Base-by-base conservation (phyloP, 1,284 basidiomycete genomes). In the Ganoderma sinense region DNA sequence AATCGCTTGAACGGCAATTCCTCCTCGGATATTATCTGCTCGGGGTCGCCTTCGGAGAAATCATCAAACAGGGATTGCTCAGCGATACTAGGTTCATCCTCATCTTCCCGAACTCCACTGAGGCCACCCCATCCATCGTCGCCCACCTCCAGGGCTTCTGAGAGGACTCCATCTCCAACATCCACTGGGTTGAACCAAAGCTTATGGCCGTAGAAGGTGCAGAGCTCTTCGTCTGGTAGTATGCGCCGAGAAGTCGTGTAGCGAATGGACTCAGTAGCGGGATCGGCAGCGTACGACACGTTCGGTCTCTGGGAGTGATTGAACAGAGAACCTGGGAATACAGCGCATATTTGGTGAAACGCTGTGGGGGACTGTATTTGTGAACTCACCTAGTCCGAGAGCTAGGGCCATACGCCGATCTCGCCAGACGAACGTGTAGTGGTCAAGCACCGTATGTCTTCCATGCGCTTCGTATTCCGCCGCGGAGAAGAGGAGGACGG, bases 381-480 rank as follows among this genome's bases (percentile, higher is more conserved):
- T 26, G 20, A 3, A 79, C 86, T 73, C 77, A 96, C 95, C 96
- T 36, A 97, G 84, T 1, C 97, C 97, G 0, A 97, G 81, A 0
- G 94, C 94, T 1, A 99, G 85, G 0, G 94, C 97, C 94, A 96
- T 95, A 2, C 89, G 88, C 0, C 92, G 92, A 72, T 89, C 88
- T 61, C 84, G 82, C 93, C 95, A 98, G 56, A 89, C 91, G 77
- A 97, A 97, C 0, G 94, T 91, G 78, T 97, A 97, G 63, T 93
- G 90, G 73, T 97, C 93, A 18, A 97, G 82, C 0, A 93, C 81
- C 0, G 94, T 97, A 74, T 92, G 84, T 73, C 81, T 86, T 67
- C 91, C 93, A 77, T 93, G 86, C 8, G 81, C 76, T 59, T 89
- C 85, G 78, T 96, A 96, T 80, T 96, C 94, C 39, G 89, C 84